These are phyloP conservation scores for Graphiopsis chlorocephala DNA, from an alignment of 2,329 filamentous ascomycete species.

Conservation along the genomic window DNA sequence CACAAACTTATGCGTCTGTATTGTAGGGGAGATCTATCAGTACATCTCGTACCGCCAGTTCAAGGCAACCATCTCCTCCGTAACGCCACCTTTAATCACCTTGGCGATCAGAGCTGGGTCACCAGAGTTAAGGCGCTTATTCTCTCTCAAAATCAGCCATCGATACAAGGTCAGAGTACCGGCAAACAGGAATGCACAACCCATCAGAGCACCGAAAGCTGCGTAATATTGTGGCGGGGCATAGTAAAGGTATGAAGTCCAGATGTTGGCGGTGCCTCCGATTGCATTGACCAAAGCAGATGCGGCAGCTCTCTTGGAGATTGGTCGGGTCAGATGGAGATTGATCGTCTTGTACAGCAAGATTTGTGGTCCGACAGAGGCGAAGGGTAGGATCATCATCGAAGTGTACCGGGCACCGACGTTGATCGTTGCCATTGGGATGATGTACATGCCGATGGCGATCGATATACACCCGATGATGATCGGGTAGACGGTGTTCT, in stretches of 20 bases:
- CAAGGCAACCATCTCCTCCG: conserved; percentile 44
- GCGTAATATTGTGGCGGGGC: conserved; percentile 41
- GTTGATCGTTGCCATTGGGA: conserved; percentile 33
- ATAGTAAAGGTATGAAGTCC: conserved; percentile 42
- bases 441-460: conserved; percentile 26
- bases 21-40: background rate
- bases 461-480: conserved; percentile 28
- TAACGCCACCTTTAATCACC: conserved; percentile 43
- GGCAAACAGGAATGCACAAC: conserved; percentile 35
- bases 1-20: background rate
- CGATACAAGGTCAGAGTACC: conserved; percentile 39
- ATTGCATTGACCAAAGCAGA: conserved; percentile 45
- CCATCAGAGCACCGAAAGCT: conserved; percentile 42
- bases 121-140: conserved; percentile 39
- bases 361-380: conserved; percentile 41
- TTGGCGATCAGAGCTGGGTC: conserved; percentile 38
- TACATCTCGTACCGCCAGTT: conserved; percentile 47
- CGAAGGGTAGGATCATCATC: conserved; percentile 34
- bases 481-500: conserved; percentile 32
- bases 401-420: conserved; percentile 33
- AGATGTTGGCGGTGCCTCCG: conserved; percentile 42
- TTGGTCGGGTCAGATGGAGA: conserved; percentile 38
- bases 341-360: conserved; percentile 45
- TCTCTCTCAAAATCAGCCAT: conserved; percentile 40
- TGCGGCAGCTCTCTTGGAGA: conserved; percentile 42